Evolutionary conservation across 2,329 filamentous ascomycete genomes (phyloP), one percentile per base, ranked within the genome.

Genomic region (Ilyonectria mors-panacis): DNA sequence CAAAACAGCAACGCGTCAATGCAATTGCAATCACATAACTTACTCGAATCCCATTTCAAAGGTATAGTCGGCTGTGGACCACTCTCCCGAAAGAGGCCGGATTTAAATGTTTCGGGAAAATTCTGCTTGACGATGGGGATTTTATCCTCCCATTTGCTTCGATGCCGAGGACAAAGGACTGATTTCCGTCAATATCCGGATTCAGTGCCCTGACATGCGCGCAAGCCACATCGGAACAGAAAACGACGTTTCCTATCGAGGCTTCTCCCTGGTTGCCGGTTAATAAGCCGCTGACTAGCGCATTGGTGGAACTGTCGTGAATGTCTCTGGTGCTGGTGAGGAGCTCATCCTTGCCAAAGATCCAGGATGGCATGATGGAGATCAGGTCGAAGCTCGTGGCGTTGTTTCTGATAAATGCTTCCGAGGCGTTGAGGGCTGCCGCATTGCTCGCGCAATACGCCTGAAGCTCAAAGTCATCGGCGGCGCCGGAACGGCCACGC

Each of bases 311-410:
- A 26, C 19, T 15, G 2, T 28, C 57, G 33, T 42, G 51, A 4
- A 63, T 12, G 21, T 50, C 17, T 4, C 9, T 21, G 7, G 42
- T 48, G 12, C 7, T 35, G n/a, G 42, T 51, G 33, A 48, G 33
- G n/a, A 63, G 53, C 23, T 57, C 60, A 12, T 63, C 53, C 17
- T 44, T 50, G 6, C 60, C 60, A 28, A 56, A 63, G 17, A 63
- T 63, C 60, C 44, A 63, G 19, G 60, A 56, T 2, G 60, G 60
- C 4, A 63, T 42, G 10, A 63, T 63, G 30, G 51, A 50, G 13
- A 63, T 63, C 42, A 63, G 2, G 12, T 63, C 60, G n/a, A 63
- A 63, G 44, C 7, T 44, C 21, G 60, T 30, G 23, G 30, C 23
- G n/a, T 50, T 55, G 1, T 63, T 21, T 21, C 5, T 45, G 2